Percentiles rank a stretch among this genome's conserved stretches.
These are phyloP conservation scores for Paraphaeosphaeria minitans DNA, from an alignment of 2,329 filamentous ascomycete genomes.

Conservation along the genomic window DNA sequence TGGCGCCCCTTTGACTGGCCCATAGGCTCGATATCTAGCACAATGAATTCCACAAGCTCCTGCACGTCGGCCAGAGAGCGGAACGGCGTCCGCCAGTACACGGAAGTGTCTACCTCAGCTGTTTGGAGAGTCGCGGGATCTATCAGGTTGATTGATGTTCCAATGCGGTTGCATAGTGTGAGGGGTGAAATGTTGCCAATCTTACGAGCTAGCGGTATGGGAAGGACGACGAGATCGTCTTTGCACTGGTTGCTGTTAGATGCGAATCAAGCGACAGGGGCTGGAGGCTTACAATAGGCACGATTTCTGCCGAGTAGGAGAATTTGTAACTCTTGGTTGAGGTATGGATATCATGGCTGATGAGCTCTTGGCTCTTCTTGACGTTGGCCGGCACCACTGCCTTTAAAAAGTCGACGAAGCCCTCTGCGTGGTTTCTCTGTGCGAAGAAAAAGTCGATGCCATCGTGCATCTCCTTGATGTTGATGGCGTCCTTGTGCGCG, in stretches of 20 bases:
- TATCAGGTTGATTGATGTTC: conserved; percentile 86
- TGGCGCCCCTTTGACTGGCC: conserved; percentile 79
- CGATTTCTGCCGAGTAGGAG: conserved; percentile 83
- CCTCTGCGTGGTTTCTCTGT: conserved; percentile 86
- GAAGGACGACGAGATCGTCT: conserved; percentile 93
- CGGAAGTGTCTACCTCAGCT: conserved; percentile 77
- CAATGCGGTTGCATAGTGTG: conserved; percentile 83
- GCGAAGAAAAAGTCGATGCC: conserved; percentile 96
- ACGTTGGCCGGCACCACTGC: conserved; percentile 78
- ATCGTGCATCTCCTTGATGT: conserved; percentile 96
- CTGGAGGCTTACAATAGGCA: conserved; percentile 68
- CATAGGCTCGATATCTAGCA: conserved; percentile 89
- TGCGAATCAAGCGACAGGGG: neutral
- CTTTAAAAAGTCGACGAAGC: conserved; percentile 87
- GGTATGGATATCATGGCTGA: conserved; percentile 91
- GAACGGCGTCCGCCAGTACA: conserved; percentile 94
- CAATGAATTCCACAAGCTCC: conserved; percentile 87
- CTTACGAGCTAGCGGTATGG: conserved; percentile 84
- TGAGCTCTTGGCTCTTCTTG: conserved; percentile 90
- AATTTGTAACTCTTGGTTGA: conserved; percentile 94
- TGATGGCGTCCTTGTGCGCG: conserved; percentile 82
- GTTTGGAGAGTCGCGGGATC: conserved; percentile 92
- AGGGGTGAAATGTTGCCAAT: conserved; percentile 88
- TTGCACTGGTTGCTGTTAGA: conserved; percentile 65
- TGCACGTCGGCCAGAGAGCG: conserved; percentile 79